Evolutionary conservation across 148 eudicot species (phyloP).

Genomic region (Fagopyrum esculentum): DNA sequence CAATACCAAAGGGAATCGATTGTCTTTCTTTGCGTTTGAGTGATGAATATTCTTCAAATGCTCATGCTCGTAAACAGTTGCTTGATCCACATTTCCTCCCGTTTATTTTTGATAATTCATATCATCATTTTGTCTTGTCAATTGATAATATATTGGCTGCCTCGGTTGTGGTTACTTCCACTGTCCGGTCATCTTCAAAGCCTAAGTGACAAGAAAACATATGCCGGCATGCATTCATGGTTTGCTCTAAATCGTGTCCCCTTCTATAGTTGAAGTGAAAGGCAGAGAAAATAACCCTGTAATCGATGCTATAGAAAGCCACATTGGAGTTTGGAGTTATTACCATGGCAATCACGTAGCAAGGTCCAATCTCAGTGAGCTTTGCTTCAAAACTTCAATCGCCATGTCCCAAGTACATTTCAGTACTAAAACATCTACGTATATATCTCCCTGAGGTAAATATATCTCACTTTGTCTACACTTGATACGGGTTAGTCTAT

Average conservation of each 20-base stretch:
- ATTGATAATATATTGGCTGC: too few relatives aligned
- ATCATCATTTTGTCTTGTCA: too few relatives aligned
- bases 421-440: slow-evolving; percentile 93
- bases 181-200: slow-evolving; percentile 60
- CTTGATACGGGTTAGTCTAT: too few relatives aligned
- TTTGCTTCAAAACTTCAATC: slow-evolving; percentile 96
- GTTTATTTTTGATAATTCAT: too few relatives aligned
- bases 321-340: slow-evolving; percentile 66
- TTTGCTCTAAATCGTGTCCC: slow-evolving; percentile 69
- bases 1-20: slow-evolving; percentile 93
- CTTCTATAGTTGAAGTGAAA: slow-evolving; percentile 91
- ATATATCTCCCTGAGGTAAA: slow-evolving; percentile 96
- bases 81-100: too few relatives aligned
- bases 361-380: slow-evolving; percentile 76
- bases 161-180: slow-evolving; percentile 84
- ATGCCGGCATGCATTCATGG: too few relatives aligned
- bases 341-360: slow-evolving; percentile 92
- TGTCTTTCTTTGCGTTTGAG: too few relatives aligned
- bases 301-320: slow-evolving; percentile 96
- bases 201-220: slow-evolving; percentile 96
- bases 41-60: too few relatives aligned
- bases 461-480: too few relatives aligned
- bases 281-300: slow-evolving; percentile 97
- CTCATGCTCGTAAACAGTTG: too few relatives aligned
- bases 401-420: slow-evolving; percentile 95